phyloP scores from a whole-genome alignment of 2,329 filamentous ascomycete genomes.

The Colletotrichum coccodes region DNA sequence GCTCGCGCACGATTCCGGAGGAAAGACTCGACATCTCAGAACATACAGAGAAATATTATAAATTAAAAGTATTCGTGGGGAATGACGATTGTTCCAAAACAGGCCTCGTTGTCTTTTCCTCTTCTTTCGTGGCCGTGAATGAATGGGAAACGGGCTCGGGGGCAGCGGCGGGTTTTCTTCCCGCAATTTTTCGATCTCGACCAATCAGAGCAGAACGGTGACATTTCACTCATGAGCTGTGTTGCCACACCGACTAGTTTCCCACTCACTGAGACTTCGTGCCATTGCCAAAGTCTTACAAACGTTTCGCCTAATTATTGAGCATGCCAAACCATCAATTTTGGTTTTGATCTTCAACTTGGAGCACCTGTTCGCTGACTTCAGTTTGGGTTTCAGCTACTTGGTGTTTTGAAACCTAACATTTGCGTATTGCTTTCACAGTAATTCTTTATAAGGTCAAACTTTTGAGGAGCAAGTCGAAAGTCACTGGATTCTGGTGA shows the following conservation, averaged over 20 bases:
- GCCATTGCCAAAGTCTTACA: background rate
- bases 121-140: background rate
- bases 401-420: background rate
- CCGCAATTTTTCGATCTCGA: background rate
- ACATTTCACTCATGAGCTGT: slow-evolving; percentile 20
- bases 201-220: slow-evolving; percentile 28
- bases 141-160: too few species aligned
- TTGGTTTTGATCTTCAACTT: too few species aligned
- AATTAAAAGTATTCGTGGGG: background rate
- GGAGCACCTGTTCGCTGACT: background rate
- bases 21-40: background rate
- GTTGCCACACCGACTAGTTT: background rate
- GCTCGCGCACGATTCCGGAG: too few species aligned
- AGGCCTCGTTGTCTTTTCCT: background rate
- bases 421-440: background rate
- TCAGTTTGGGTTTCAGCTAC: background rate
- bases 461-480: background rate
- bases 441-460: too few species aligned
- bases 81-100: background rate
- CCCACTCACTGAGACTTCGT: background rate
- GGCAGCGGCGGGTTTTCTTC: background rate
- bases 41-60: background rate
- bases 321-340: background rate
- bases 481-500: background rate
- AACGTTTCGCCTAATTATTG: background rate